Evolutionary conservation across 2,329 filamentous ascomycete species (phyloP).

Genomic region (Fusarium sp.): DNA sequence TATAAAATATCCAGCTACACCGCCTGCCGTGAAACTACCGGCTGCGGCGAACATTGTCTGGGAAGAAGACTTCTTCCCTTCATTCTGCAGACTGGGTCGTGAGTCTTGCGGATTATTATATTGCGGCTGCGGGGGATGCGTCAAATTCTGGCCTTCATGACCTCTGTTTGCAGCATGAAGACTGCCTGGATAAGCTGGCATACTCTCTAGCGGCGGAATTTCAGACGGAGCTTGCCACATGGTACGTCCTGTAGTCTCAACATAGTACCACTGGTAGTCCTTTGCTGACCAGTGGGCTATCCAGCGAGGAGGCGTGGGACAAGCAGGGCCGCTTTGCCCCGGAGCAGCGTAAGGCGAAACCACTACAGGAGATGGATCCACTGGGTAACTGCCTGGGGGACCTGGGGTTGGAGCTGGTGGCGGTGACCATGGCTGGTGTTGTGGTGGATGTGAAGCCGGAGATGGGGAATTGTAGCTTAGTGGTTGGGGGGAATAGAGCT

Average conservation of each 20-base stretch:
- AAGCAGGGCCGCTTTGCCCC: neutral
- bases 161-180: neutral
- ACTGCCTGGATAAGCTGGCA: conserved; percentile 23
- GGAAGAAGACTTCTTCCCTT: conserved; percentile 1
- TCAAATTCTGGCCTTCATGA: neutral
- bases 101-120: conserved; percentile 1
- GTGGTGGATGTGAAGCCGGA: neutral
- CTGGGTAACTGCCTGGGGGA: neutral
- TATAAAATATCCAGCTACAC: conserved; percentile 35
- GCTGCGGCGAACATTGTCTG: conserved; percentile 16
- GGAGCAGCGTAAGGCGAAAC: neutral
- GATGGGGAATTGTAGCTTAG: conserved; percentile 1
- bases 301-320: conserved; percentile 33
- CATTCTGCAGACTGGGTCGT: neutral
- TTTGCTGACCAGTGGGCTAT: conserved; percentile 42
- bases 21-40: conserved; percentile 33
- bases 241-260: conserved; percentile 28
- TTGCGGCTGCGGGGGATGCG: neutral
- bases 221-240: conserved; percentile 18
- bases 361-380: neutral
- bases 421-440: conserved; percentile 2
- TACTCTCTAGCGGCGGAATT: conserved; percentile 10
- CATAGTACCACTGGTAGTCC: conserved; percentile 32
- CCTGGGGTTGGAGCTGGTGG: neutral
- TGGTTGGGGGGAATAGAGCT: conserved; percentile 4